Conservation (phyloP, 202 grass and related monocot species). For the Bolboschoenoplectus hybrid region DNA sequence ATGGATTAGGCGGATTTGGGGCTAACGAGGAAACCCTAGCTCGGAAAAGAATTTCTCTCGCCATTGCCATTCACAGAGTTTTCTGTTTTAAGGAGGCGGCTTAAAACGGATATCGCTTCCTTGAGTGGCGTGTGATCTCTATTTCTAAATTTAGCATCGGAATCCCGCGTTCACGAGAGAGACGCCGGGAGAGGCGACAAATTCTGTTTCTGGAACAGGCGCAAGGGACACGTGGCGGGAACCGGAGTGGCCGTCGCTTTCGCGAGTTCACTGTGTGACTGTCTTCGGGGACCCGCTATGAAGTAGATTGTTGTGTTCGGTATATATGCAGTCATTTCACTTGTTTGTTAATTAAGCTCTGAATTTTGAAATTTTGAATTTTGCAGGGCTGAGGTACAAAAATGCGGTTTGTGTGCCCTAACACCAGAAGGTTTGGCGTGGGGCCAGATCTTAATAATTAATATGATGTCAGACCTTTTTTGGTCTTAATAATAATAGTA, state of each 20-base stretch:
- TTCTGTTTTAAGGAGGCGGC: slow-evolving; percentile 14
- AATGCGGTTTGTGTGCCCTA: too few relatives aligned
- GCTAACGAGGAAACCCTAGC: slow-evolving; percentile 26
- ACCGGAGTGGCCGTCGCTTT: neutral
- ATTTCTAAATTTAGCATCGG: slow-evolving; percentile 33
- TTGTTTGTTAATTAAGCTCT: too few relatives aligned
- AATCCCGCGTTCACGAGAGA: neutral
- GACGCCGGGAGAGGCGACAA: neutral
- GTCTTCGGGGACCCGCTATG: neutral
- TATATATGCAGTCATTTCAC: too few relatives aligned
- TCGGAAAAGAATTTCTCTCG: neutral
- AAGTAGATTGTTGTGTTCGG: too few relatives aligned
- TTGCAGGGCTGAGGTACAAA: too few relatives aligned
- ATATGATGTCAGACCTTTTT: too few relatives aligned
- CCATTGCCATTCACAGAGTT: slow-evolving; percentile 11
- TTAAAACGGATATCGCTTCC: neutral
- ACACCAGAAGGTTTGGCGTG: too few relatives aligned
- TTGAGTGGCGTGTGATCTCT: neutral
- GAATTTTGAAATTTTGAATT: too few relatives aligned
- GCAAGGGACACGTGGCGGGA: neutral
- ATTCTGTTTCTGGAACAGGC: neutral
- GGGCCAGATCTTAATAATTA: too few relatives aligned
- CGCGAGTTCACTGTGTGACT: neutral
- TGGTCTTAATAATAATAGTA: too few relatives aligned
- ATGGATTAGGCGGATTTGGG: neutral